A percentile compares a stretch with the other conserved stretches of the same genome.
Conservation (phyloP, 192 early-diverging fungal species). For the Hyaloraphidium curvatum region DNA sequence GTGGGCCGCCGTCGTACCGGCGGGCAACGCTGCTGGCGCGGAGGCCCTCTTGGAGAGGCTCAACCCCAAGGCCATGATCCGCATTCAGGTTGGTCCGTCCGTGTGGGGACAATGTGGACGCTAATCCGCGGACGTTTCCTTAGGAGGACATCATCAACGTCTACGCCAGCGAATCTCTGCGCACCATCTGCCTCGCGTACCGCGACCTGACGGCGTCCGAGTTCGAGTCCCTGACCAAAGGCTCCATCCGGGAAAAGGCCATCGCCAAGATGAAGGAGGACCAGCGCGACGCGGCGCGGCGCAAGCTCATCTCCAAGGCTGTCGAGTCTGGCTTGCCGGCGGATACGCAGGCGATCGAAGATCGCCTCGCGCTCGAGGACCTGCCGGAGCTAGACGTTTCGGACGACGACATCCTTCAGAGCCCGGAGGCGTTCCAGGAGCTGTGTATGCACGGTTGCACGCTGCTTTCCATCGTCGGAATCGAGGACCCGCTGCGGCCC, state of each 20-base stretch:
- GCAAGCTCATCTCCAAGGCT: no score
- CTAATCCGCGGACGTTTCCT: neutral
- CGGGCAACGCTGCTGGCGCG: neutral
- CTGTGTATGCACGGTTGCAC: neutral
- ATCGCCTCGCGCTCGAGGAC: neutral
- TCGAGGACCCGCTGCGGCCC: conserved; percentile 70
- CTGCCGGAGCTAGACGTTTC: neutral
- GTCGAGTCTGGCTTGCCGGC: no score
- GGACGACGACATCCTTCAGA: neutral
- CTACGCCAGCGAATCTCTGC: conserved; percentile 47
- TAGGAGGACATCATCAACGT: conserved; percentile 21
- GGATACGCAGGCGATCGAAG: neutral
- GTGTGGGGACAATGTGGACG: neutral
- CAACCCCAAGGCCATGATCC: neutral
- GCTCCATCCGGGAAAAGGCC: neutral
- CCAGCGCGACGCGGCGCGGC: neutral
- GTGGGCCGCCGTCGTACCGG: neutral
- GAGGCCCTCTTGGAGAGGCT: neutral
- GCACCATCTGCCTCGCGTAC: conserved; percentile 53
- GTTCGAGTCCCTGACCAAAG: conserved; percentile 9
- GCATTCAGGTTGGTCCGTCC: neutral
- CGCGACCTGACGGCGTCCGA: conserved; percentile 28
- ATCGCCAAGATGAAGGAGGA: neutral
- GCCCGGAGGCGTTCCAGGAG: neutral
- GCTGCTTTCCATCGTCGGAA: conserved; percentile 54